These are phyloP conservation scores for Geotrichum macrosporum DNA, from an alignment of 1,139 yeast genomes.

Conservation along the genomic window DNA sequence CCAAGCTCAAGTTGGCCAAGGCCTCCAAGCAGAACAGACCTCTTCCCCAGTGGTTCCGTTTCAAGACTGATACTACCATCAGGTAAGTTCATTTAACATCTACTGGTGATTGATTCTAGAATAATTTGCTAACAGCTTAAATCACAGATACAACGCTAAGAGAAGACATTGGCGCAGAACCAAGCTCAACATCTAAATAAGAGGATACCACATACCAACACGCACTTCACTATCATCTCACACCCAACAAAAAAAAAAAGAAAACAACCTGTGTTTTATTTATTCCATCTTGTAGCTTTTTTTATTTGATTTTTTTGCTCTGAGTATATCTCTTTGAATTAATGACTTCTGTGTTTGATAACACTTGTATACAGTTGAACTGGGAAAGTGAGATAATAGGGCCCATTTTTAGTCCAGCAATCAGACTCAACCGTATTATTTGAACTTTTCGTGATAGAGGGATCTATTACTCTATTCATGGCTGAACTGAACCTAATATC, in stretches of 20 bases:
- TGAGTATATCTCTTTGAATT: neutral
- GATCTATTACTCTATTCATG: too few relatives aligned
- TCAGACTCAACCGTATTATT: too few relatives aligned
- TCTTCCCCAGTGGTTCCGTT: slow-evolving; percentile 99
- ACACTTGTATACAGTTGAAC: too few relatives aligned
- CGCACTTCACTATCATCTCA: too few relatives aligned
- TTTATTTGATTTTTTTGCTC: neutral
- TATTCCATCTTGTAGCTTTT: neutral
- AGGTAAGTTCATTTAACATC: slow-evolving; percentile 39
- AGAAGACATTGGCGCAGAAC: slow-evolving; percentile 99
- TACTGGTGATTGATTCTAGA: neutral
- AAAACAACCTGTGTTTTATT: slow-evolving; percentile 2
- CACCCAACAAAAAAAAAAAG: too few relatives aligned
- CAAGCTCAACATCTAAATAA: slow-evolving; percentile 90
- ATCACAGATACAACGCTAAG: slow-evolving; percentile 83
- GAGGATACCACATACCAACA: slow-evolving; percentile 4
- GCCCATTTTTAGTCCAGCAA: too few relatives aligned
- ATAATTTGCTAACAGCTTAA: neutral
- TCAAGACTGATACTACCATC: slow-evolving; percentile 96
- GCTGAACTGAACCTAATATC: too few relatives aligned
- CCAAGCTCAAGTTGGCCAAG: slow-evolving; percentile 99
- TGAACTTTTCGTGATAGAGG: too few relatives aligned
- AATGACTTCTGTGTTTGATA: neutral
- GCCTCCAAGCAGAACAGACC: slow-evolving; percentile 99
- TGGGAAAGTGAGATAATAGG: too few relatives aligned